Conservation (phyloP, 805 yeast genomes). For the Yamadazyma tumulicola region DNA sequence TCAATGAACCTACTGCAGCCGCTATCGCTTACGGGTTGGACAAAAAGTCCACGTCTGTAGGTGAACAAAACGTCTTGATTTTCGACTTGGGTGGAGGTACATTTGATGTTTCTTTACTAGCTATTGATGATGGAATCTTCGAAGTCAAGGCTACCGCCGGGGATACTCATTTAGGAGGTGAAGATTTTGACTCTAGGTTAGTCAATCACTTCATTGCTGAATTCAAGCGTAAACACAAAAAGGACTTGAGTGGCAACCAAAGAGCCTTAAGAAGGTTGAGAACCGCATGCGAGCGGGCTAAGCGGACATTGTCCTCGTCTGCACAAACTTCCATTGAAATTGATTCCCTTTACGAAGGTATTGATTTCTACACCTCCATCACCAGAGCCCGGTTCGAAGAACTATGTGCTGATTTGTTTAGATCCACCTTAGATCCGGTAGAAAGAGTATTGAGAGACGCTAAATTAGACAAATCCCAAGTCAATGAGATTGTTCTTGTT, state of each 20-base stretch:
- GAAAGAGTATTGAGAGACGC: slow-evolving; percentile 94
- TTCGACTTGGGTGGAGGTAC: slow-evolving; percentile 98
- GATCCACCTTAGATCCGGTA: slow-evolving; percentile 93
- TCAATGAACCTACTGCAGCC: slow-evolving; percentile 45
- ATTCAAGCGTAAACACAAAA: slow-evolving; percentile 89
- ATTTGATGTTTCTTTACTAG: slow-evolving; percentile 83
- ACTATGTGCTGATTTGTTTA: slow-evolving; percentile 87
- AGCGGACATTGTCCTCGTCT: slow-evolving; percentile 92
- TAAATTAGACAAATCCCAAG: slow-evolving; percentile 78
- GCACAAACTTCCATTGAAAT: slow-evolving; percentile 95
- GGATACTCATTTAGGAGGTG: slow-evolving; percentile 98
- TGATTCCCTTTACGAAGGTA: slow-evolving; percentile 91
- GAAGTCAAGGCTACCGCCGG: slow-evolving; percentile 94
- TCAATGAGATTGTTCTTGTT: slow-evolving; percentile 92
- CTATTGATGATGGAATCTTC: slow-evolving; percentile 88
- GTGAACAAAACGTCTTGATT: slow-evolving; percentile 83
- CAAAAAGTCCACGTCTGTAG: slow-evolving; percentile 48
- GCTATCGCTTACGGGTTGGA: slow-evolving; percentile 46
- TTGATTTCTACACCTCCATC: slow-evolving; percentile 91
- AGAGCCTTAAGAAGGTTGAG: slow-evolving; percentile 90
- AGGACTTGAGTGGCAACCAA: slow-evolving; percentile 76
- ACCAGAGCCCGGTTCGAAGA: slow-evolving; percentile 99
- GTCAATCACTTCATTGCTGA: slow-evolving; percentile 87
- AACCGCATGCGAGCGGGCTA: slow-evolving; percentile 98
- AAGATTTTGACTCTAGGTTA: slow-evolving; percentile 88